phyloP scores from a whole-genome alignment of 2,329 filamentous ascomycete genomes.

The Exophiala oligosperma region DNA sequence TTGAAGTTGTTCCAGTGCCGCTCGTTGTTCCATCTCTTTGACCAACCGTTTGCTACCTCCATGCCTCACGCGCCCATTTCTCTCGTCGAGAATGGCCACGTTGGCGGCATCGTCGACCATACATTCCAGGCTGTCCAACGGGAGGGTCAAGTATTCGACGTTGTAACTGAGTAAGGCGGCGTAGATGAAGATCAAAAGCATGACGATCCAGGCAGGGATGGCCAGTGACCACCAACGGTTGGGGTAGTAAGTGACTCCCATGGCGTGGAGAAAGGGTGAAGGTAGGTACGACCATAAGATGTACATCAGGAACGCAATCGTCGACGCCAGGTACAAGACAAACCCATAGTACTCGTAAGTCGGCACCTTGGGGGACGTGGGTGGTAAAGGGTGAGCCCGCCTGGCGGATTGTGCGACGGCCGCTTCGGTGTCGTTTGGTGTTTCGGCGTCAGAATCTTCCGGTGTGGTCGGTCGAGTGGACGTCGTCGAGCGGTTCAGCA shows the following conservation, averaged over 20 bases:
- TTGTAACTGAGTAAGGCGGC: slow-evolving; percentile 90
- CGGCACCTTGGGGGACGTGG: slow-evolving; percentile 89
- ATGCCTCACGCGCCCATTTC: slow-evolving; percentile 58
- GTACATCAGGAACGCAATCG: slow-evolving; percentile 72
- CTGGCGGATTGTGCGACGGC: slow-evolving; percentile 61
- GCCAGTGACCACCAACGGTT: slow-evolving; percentile 98
- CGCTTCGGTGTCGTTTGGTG: slow-evolving; percentile 59
- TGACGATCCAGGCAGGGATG: slow-evolving; percentile 85
- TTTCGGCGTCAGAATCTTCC: slow-evolving; percentile 85
- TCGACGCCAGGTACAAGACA: slow-evolving; percentile 88
- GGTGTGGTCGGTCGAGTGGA: slow-evolving; percentile 91
- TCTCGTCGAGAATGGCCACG: slow-evolving; percentile 74
- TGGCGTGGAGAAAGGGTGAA: slow-evolving; percentile 83
- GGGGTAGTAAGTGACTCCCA: slow-evolving; percentile 96
- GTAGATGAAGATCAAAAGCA: slow-evolving; percentile 88
- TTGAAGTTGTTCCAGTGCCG: slow-evolving; percentile 39
- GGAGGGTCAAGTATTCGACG: slow-evolving; percentile 80
- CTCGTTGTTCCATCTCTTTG: slow-evolving; percentile 17
- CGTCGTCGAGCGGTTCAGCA: slow-evolving; percentile 45
- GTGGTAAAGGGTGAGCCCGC: slow-evolving; percentile 67
- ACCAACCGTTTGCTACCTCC: slow-evolving; percentile 40
- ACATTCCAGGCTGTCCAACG: slow-evolving; percentile 77
- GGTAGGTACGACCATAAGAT: slow-evolving; percentile 87
- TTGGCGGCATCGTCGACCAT: slow-evolving; percentile 88
- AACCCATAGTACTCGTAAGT: slow-evolving; percentile 99